Evolutionary conservation across 1,284 basidiomycete species (phyloP).

Genomic region (Fomitopsis palustris): DNA sequence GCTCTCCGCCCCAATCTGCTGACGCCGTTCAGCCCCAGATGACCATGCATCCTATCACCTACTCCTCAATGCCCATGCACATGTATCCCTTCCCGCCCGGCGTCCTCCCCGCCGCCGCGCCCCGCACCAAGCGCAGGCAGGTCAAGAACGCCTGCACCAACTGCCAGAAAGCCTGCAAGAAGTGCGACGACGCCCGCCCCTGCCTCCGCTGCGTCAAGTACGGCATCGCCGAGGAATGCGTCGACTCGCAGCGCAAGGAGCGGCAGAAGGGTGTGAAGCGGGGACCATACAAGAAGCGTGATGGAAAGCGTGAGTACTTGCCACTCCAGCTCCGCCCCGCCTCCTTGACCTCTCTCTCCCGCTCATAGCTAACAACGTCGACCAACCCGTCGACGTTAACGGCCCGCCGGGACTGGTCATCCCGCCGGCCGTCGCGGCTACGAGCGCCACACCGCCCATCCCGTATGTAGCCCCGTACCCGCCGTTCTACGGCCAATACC

Average conservation of each 20-base stretch:
- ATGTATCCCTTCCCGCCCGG: conserved; percentile 61
- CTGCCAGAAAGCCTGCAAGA: conserved; percentile 89
- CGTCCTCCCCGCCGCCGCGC: conserved; percentile 41
- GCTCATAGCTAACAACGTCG: conserved; percentile 49
- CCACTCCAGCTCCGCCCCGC: not conserved
- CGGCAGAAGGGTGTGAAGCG: conserved; percentile 83
- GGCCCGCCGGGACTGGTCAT: conserved; percentile 40
- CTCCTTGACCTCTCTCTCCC: not conserved
- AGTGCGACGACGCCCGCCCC: conserved; percentile 84
- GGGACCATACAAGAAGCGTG: conserved; percentile 91
- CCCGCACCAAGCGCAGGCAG: conserved; percentile 75
- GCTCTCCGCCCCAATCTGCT: conserved; percentile 23
- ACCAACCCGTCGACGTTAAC: conserved; percentile 46
- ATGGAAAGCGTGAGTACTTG: conserved; percentile 66
- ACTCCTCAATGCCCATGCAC: conserved; percentile 56
- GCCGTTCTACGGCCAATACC: conserved; percentile 48
- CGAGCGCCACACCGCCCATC: conserved; percentile 40
- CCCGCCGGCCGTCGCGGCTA: conserved; percentile 39
- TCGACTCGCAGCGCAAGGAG: conserved; percentile 82
- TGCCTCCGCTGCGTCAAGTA: conserved; percentile 87
- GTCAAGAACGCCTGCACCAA: conserved; percentile 91
- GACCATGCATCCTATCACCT: conserved; percentile 49
- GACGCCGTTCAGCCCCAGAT: conserved; percentile 44
- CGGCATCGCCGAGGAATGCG: conserved; percentile 74
- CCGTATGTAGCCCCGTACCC: conserved; percentile 43